A percentile compares a stretch with the other conserved stretches of the same genome.
phyloP scores from a whole-genome alignment of 2,329 filamentous ascomycete species.

The Exophiala dermatitidis region DNA sequence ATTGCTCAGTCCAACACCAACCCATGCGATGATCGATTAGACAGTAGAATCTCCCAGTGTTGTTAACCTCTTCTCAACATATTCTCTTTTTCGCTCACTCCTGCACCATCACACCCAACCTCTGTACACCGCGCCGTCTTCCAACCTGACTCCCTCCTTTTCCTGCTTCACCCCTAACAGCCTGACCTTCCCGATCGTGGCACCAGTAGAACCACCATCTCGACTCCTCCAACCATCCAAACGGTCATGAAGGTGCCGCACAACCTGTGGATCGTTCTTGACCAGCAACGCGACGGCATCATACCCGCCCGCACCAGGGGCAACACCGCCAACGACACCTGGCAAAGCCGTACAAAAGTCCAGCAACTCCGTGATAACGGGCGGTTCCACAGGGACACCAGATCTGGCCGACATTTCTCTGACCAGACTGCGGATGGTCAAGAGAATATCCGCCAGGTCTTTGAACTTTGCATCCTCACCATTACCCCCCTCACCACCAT shows the following conservation, averaged over 20 bases:
- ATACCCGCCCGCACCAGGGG: conserved; percentile 88
- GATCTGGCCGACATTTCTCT: conserved; percentile 67
- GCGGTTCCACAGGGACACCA: conserved; percentile 81
- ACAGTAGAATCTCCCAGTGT: too few species aligned
- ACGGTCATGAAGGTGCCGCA: conserved; percentile 53
- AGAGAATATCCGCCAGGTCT: conserved; percentile 47
- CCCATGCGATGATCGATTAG: too few species aligned
- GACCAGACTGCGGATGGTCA: conserved; percentile 53
- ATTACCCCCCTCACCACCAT: conserved; percentile 28
- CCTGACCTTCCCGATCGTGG: conserved; percentile 40
- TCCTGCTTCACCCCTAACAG: conserved; percentile 41
- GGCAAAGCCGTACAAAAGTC: conserved; percentile 64
- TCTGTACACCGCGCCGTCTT: conserved; percentile 34
- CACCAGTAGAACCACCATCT: conserved; percentile 33
- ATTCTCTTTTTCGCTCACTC: background rate
- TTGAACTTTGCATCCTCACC: conserved; percentile 34
- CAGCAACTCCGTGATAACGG: conserved; percentile 73
- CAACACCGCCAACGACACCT: conserved; percentile 83
- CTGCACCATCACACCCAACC: conserved; percentile 31
- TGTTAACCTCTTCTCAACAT: background rate
- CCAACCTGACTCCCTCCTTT: conserved; percentile 40
- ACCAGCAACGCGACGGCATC: conserved; percentile 81
- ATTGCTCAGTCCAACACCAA: too few species aligned
- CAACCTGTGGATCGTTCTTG: conserved; percentile 61
- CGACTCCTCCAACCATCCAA: conserved; percentile 58